Evolutionary conservation across 257 asterid genomes (phyloP).

Genomic region (Solanum bukasovii): DNA sequence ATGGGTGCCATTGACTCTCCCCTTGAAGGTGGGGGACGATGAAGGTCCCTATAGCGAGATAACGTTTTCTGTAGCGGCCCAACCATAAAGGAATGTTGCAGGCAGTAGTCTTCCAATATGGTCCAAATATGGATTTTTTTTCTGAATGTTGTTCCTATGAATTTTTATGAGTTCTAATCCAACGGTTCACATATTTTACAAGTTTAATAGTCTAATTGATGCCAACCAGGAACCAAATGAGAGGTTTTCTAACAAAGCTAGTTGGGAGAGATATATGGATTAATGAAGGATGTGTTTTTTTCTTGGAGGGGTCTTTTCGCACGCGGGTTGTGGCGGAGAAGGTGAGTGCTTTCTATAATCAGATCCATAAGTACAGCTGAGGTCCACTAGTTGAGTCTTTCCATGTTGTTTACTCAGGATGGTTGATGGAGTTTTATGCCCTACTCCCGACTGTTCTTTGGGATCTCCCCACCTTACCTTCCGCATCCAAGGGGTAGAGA

Average conservation of each 20-base stretch:
- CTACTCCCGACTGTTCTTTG: too few species aligned
- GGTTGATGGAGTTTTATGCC: not conserved
- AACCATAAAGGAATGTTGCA: rapidly evolving
- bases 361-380: rapidly evolving
- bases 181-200: too few species aligned
- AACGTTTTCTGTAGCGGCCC: not conserved
- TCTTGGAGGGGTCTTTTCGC: not conserved
- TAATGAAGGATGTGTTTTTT: not conserved
- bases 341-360: too few species aligned
- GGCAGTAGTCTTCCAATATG: not conserved
- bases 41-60: not conserved
- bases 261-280: not conserved
- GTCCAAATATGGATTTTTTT: too few species aligned
- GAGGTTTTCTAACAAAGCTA: not conserved
- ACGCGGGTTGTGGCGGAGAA: not conserved
- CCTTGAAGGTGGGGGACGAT: not conserved
- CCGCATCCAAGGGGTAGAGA: not conserved
- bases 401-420: not conserved
- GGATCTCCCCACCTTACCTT: not conserved
- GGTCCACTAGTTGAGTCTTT: not conserved
- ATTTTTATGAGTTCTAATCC: not conserved
- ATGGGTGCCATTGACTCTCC: not conserved
- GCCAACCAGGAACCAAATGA: not conserved
- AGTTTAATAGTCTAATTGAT: too few species aligned
- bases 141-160: not conserved